Evolutionary conservation across 768 basidiomycete genomes (phyloP).

Genomic region (Phanerodontia chrysosporium): DNA sequence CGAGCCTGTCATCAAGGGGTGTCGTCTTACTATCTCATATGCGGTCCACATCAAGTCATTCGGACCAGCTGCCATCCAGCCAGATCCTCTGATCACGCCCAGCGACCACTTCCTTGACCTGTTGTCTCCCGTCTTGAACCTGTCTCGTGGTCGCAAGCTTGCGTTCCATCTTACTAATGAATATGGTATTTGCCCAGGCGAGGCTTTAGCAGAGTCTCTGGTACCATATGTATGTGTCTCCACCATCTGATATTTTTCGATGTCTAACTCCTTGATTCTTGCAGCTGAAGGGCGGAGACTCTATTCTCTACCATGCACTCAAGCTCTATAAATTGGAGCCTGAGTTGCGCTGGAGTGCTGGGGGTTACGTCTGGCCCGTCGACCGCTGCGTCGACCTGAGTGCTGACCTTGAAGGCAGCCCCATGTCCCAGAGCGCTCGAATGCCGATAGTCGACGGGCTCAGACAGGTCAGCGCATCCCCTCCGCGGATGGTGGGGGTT

Average conservation of each 20-base stretch:
- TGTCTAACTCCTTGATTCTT: too few species aligned
- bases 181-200: constrained; percentile 67
- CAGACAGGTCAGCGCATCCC: constrained; percentile 25
- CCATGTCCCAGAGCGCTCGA: constrained; percentile 12
- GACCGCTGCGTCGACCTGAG: constrained; percentile 65
- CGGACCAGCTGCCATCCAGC: constrained; percentile 45
- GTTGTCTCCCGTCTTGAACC: constrained; percentile 66
- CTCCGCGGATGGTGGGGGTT: constrained; percentile 38
- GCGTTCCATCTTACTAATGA: constrained; percentile 69
- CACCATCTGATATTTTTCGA: too few species aligned
- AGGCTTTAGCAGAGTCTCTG: constrained; percentile 62
- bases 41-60: constrained; percentile 67
- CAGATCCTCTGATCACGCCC: constrained; percentile 65
- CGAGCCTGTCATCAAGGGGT: constrained; percentile 67
- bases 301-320: constrained; percentile 69
- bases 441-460: constrained; percentile 11
- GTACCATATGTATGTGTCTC: constrained; percentile 64
- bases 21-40: constrained; percentile 65
- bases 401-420: constrained; percentile 33
- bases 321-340: constrained; percentile 72
- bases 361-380: constrained; percentile 77
- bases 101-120: constrained; percentile 72
- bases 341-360: constrained; percentile 77
- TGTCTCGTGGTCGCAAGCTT: constrained; percentile 65
- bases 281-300: constrained; percentile 79